Evolutionary conservation across 176 grass and related monocot genomes (phyloP).

Genomic region (Bonia amplexicaulis): DNA sequence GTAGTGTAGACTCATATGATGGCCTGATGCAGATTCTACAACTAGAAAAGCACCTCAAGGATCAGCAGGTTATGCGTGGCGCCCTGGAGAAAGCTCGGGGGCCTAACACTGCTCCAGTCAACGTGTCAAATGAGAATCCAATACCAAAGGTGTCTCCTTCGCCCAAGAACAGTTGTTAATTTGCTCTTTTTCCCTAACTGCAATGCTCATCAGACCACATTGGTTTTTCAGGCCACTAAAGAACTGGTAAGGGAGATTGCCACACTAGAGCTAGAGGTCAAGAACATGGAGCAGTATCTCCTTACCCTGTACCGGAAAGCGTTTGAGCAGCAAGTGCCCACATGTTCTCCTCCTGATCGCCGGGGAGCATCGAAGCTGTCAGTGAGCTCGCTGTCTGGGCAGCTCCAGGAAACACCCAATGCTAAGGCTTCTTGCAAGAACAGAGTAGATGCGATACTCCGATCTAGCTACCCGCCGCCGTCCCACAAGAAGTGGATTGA

Average conservation of each 20-base stretch:
- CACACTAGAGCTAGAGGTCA: slow-evolving; percentile 81
- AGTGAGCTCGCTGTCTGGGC: neutral
- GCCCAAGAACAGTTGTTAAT: neutral
- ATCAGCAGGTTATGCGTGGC: slow-evolving; percentile 67
- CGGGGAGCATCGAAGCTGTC: slow-evolving; percentile 18
- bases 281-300: slow-evolving; percentile 97
- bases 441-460: slow-evolving; percentile 16
- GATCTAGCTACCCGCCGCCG: slow-evolving; percentile 28
- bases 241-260: slow-evolving; percentile 94
- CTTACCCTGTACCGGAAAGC: slow-evolving; percentile 82
- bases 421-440: slow-evolving; percentile 16
- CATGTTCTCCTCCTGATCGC: slow-evolving; percentile 38
- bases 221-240: slow-evolving; percentile 58
- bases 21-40: slow-evolving; percentile 58
- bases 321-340: slow-evolving; percentile 66
- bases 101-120: slow-evolving; percentile 44
- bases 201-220: neutral
- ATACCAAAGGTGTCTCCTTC: slow-evolving; percentile 65
- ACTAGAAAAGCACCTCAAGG: slow-evolving; percentile 77
- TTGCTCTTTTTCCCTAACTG: neutral
- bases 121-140: slow-evolving; percentile 53
- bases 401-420: slow-evolving; percentile 20
- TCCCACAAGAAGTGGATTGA: slow-evolving; percentile 30
- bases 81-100: slow-evolving; percentile 76
- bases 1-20: neutral